phyloP scores from a whole-genome alignment of 306 rosid species.

The barrel medic (Medicago truncatula) region MtrunA17r5.0-ANR NC_053042.1:52848501-52849000 shows the following conservation, averaged over 20 bases:
- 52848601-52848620: slow-evolving; percentile 98
- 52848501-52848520: slow-evolving; percentile 99
- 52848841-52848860: not conserved
- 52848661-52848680: slow-evolving; percentile 99
- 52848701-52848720: not conserved
- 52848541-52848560: slow-evolving; percentile 99
- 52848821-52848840: not conserved
- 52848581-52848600: slow-evolving; percentile 97
- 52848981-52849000: slow-evolving; percentile 99
- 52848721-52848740: too few relatives aligned
- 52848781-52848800: too few relatives aligned
- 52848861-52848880: not conserved
- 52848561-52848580: slow-evolving; percentile 98
- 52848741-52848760: too few relatives aligned
- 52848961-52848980: slow-evolving; percentile 94
- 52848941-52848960: slow-evolving; percentile 99
- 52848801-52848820: too few relatives aligned
- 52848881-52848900: slow-evolving; percentile 92
- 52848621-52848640: slow-evolving; percentile 99
- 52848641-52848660: slow-evolving; percentile 98
- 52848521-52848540: slow-evolving; percentile 99
- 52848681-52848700: slow-evolving; percentile 47
- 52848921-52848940: slow-evolving; percentile 98
- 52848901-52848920: slow-evolving; percentile 95
- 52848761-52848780: too few relatives aligned